Conservation (phyloP, 805 yeast species). For the Candida oleophila region DNA sequence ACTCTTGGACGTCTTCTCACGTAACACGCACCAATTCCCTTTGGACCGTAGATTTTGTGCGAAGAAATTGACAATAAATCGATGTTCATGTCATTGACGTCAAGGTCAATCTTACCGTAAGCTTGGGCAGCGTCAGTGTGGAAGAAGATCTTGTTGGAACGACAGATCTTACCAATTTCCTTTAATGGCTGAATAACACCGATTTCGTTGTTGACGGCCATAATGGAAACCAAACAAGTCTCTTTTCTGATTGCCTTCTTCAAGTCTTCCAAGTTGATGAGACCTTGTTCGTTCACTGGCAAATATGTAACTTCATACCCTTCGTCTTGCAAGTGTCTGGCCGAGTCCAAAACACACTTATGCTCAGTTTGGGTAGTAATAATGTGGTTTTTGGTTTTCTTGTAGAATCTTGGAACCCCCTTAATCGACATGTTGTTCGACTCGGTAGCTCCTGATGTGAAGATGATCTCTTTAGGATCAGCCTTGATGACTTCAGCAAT, state of each 20-base stretch:
- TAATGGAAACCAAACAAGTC: conserved; percentile 84
- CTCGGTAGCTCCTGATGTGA: conserved; percentile 98
- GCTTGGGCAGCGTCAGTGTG: conserved; percentile 99
- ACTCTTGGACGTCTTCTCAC: conserved; percentile 98
- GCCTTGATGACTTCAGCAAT: conserved; percentile 86
- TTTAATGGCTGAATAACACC: conserved; percentile 96
- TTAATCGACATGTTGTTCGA: conserved; percentile 92
- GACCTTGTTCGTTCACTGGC: conserved; percentile 79
- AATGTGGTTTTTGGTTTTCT: conserved; percentile 85
- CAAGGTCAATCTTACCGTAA: conserved; percentile 87
- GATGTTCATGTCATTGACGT: conserved; percentile 90
- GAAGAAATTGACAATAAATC: conserved; percentile 93
- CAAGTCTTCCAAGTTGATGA: conserved; percentile 73
- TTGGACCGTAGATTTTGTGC: conserved; percentile 97
- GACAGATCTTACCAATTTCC: conserved; percentile 87
- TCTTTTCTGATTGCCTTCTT: conserved; percentile 85
- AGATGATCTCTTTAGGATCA: conserved; percentile 93
- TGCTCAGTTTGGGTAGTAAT: conserved; percentile 97
- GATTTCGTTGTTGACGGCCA: conserved; percentile 98
- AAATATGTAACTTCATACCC: conserved; percentile 95
- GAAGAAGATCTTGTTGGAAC: conserved; percentile 86
- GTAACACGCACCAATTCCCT: conserved; percentile 93
- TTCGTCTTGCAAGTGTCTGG: conserved; percentile 92
- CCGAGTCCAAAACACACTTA: conserved; percentile 97
- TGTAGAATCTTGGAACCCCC: conserved; percentile 94